Evolutionary conservation across 148 eudicot species (phyloP), one percentile per base, ranked within the genome.

Genomic region (Vaccinium corymbosum): DNA sequence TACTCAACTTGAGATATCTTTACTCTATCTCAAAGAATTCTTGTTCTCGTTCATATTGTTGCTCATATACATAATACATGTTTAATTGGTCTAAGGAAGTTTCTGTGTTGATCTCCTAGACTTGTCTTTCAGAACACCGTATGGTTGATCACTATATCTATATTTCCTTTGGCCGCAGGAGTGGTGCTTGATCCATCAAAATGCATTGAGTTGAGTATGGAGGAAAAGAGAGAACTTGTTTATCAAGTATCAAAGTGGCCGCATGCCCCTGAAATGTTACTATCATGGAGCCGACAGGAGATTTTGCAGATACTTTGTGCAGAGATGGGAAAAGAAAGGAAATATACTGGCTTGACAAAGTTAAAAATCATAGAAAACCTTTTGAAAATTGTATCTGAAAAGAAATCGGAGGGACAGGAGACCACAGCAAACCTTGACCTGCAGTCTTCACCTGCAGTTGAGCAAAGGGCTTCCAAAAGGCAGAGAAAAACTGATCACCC

Each of bases 291-390:
- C 83, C 93, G 98, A 22, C 96, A 93, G 50, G 98, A 95, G 61
- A 91, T 95, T 64, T 85, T 95, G 86, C 91, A 94, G 82, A 88
- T 95, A 64, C 87, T 94, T 78, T 94, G 95, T 84, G 88, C 88
- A 17, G 98, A 95, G 89, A 89, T 93, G 89, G 98, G 98, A 13
- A 94, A 94, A 87, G 98, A 95, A 89, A 89, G 98, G 83, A 95
- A 95, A 83, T 95, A 93, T 74, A 94, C 96, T 3, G 98, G 98
- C 50, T 80, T 92, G 83, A 91, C 98, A 19, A 95, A 95, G 89
- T 83, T 89, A 81, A 94, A 92, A 87, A 90, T 95, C 53, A 94
- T 94, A 53, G 98, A 94, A 80, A 88, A 90, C 42, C 98, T 95
- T 83, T 82, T 95, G 68, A 95, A 89, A 89, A 83, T 94, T 71